phyloP scores from a whole-genome alignment of 495 filamentous ascomycete species.

The Clavariopsis aquatica region DNA sequence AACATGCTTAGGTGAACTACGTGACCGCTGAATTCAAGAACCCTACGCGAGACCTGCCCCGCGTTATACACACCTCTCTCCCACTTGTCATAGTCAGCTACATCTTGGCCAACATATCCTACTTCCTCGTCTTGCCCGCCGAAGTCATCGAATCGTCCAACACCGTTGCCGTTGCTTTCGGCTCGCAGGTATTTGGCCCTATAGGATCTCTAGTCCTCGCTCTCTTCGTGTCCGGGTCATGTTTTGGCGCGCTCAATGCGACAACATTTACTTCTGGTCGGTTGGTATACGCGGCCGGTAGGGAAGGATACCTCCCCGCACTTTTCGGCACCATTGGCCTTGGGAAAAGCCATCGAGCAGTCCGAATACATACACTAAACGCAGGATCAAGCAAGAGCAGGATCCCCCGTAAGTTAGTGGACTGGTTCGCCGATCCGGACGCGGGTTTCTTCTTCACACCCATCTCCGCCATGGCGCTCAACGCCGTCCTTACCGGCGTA shows the following conservation, averaged over 20 bases:
- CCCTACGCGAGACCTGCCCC: constrained; percentile 83
- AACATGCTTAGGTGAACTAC: constrained; percentile 77
- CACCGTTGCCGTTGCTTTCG: constrained; percentile 93
- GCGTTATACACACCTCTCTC: constrained; percentile 96
- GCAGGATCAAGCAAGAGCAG: constrained; percentile 9
- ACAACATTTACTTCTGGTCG: constrained; percentile 92
- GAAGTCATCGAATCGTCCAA: constrained; percentile 77
- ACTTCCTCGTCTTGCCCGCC: constrained; percentile 92
- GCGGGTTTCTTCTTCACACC: constrained; percentile 71
- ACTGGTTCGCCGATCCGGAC: constrained; percentile 44
- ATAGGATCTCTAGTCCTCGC: constrained; percentile 82
- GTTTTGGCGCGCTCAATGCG: constrained; percentile 85
- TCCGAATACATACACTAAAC: constrained; percentile 39
- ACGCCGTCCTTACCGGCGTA: constrained; percentile 65
- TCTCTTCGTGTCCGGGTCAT: constrained; percentile 82
- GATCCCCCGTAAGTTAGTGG: constrained; percentile 23
- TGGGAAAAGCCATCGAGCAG: constrained; percentile 33
- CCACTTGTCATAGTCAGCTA: constrained; percentile 90
- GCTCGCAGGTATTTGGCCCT: constrained; percentile 82
- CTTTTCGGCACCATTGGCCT: constrained; percentile 83
- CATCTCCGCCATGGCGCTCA: constrained; percentile 84
- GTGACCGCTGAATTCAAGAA: constrained; percentile 95
- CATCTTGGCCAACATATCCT: constrained; percentile 84
- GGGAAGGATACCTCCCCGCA: constrained; percentile 88
- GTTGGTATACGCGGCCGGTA: constrained; percentile 89